Conservation (phyloP, 2,329 filamentous ascomycete genomes). For the Penicillium sp. region DNA sequence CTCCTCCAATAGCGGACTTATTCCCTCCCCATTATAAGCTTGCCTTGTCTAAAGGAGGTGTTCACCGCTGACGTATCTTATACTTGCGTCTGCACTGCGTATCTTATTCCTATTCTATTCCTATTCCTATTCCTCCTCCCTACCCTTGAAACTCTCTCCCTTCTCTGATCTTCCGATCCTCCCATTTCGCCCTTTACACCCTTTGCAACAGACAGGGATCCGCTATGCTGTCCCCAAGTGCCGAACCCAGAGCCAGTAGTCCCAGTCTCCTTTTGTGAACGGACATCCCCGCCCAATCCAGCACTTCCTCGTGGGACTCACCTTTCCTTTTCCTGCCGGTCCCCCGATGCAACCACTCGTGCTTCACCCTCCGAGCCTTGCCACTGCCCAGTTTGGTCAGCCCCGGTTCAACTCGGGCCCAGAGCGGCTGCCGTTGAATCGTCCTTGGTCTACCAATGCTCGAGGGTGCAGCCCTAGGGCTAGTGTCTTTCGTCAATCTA, state of each 20-base stretch:
- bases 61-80: not conserved
- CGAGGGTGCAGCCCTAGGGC: conserved; percentile 38
- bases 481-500: conserved; percentile 40
- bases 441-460: conserved; percentile 36
- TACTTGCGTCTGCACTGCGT: not conserved
- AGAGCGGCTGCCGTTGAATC: conserved; percentile 34
- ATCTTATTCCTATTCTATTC: conserved; percentile 9
- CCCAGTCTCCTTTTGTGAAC: conserved; percentile 26
- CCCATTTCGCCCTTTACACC: conserved; percentile 5
- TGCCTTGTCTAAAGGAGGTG: conserved; percentile 20
- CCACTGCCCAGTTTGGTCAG: conserved; percentile 36
- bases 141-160: conserved; percentile 3
- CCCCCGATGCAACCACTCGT: conserved; percentile 42
- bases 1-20: conserved; percentile 34
- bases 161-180: not conserved
- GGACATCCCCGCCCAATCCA: conserved; percentile 4
- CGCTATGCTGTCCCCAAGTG: conserved; percentile 28
- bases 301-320: not conserved
- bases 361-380: conserved; percentile 37
- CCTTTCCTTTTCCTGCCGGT: conserved; percentile 10
- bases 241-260: conserved; percentile 19
- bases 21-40: conserved; percentile 34
- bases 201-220: conserved; percentile 7
- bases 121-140: conserved; percentile 1
- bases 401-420: conserved; percentile 32